A percentile compares a stretch with the other conserved stretches of the same genome.
These are phyloP conservation scores for Penicillium soppii DNA, from an alignment of 495 filamentous ascomycete genomes.

Conservation along the genomic window DNA sequence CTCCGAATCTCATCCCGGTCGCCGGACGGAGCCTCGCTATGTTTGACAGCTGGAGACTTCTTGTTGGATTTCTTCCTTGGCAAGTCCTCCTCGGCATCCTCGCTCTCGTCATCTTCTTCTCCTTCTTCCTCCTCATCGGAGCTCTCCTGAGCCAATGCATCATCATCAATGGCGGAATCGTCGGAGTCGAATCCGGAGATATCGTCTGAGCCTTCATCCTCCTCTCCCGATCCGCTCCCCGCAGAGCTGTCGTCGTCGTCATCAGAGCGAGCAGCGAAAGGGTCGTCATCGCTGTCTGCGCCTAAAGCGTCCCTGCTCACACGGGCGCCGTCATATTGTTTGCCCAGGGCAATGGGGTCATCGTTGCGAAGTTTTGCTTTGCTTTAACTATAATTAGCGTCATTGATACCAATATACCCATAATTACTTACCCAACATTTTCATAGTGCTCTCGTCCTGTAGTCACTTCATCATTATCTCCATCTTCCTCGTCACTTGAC, in stretches of 20 bases:
- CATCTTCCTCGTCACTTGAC: conserved; percentile 54
- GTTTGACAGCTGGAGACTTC: not conserved
- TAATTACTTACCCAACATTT: conserved; percentile 62
- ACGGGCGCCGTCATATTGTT: conserved; percentile 76
- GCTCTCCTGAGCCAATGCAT: conserved; percentile 4
- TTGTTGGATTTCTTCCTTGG: conserved; percentile 6
- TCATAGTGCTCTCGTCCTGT: conserved; percentile 80
- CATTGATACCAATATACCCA: not conserved
- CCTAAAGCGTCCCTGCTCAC: conserved; percentile 73
- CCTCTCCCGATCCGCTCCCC: conserved; percentile 15
- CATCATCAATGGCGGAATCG: conserved; percentile 16
- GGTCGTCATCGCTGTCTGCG: conserved; percentile 48
- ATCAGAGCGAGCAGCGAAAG: conserved; percentile 30
- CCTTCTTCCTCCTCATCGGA: conserved; percentile 2
- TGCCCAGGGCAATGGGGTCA: conserved; percentile 60
- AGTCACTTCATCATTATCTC: conserved; percentile 39
- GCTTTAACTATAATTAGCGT: conserved; percentile 37
- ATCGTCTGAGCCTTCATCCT: conserved; percentile 15
- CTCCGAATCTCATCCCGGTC: conserved; percentile 61
- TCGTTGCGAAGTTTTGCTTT: conserved; percentile 83
- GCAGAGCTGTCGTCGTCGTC: conserved; percentile 3
- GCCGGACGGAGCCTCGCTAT: not conserved
- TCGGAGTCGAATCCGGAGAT: conserved; percentile 19
- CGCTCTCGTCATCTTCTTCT: conserved; percentile 18
- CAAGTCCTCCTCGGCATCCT: conserved; percentile 25